Evolutionary conservation across 2,329 filamentous ascomycete genomes (phyloP).

Genomic region (Aspergillus niger): DNA sequence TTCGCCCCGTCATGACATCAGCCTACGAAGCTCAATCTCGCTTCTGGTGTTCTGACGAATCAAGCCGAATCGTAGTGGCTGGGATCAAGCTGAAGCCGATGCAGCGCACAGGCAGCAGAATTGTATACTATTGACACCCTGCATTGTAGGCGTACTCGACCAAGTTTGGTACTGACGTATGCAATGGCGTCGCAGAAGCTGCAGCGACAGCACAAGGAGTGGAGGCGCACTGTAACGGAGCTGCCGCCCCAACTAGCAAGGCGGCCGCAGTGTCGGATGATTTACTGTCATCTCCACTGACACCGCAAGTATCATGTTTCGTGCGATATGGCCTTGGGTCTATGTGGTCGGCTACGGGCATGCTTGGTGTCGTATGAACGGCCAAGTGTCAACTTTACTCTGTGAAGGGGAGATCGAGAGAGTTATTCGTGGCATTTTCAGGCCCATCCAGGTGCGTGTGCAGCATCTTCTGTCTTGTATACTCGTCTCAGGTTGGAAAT

Average conservation of each 20-base stretch:
- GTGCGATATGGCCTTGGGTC: no score
- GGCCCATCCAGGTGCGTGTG: not conserved
- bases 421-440: no score
- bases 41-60: not conserved
- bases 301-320: not conserved
- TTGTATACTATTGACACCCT: not conserved
- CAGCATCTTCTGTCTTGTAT: not conserved
- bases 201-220: conserved; percentile 2
- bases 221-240: not conserved
- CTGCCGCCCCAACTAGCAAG: not conserved
- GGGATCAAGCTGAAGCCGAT: not conserved
- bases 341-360: no score
- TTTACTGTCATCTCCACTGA: not conserved
- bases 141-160: not conserved
- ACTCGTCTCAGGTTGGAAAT: not conserved
- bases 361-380: no score
- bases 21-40: not conserved
- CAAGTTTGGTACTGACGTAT: conserved; percentile 1
- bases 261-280: not conserved
- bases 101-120: not conserved
- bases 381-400: no score
- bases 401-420: not conserved
- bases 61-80: not conserved
- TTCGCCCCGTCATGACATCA: not conserved
- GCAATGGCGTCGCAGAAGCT: not conserved